Conservation (phyloP, 345 rosid species). For the Limnanthes douglasii region DNA sequence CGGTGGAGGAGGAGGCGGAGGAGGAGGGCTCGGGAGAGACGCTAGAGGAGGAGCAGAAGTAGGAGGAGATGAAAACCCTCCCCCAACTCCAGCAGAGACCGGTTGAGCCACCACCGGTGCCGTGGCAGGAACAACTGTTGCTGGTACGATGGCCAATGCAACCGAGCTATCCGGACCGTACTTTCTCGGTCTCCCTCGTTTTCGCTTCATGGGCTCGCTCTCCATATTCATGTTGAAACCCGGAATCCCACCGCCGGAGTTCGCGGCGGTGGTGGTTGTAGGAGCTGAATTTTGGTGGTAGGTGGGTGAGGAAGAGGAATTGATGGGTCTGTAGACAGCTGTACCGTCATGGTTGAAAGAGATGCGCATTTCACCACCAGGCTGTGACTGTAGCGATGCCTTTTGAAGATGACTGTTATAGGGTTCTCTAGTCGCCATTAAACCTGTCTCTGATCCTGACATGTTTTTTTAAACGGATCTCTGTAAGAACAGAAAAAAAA, state of each 20-base stretch:
- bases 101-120: conserved; percentile 74
- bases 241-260: background rate
- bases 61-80: conserved; percentile 29
- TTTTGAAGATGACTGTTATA: conserved; percentile 7
- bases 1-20: conserved; percentile 14
- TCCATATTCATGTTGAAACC: conserved; percentile 28
- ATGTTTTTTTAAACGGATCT: too few relatives aligned
- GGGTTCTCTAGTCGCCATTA: conserved; percentile 4
- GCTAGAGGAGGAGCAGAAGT: conserved; percentile 21
- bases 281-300: conserved; percentile 6
- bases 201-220: conserved; percentile 43
- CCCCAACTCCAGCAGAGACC: conserved; percentile 80
- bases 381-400: background rate
- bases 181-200: conserved; percentile 87
- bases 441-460: conserved; percentile 12
- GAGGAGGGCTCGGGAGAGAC: too few relatives aligned
- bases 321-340: conserved; percentile 8
- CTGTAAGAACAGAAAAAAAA: background rate
- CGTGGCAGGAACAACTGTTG: conserved; percentile 28
- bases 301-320: conserved; percentile 3
- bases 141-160: conserved; percentile 64
- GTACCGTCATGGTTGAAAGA: conserved; percentile 2
- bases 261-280: background rate
- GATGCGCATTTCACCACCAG: conserved; percentile 12
- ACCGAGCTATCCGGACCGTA: conserved; percentile 69